Percentiles rank a stretch among this genome's conserved stretches.
These are phyloP conservation scores for Bondarzewia mesenterica DNA, from an alignment of 1,284 basidiomycete species.

Conservation along the genomic window DNA sequence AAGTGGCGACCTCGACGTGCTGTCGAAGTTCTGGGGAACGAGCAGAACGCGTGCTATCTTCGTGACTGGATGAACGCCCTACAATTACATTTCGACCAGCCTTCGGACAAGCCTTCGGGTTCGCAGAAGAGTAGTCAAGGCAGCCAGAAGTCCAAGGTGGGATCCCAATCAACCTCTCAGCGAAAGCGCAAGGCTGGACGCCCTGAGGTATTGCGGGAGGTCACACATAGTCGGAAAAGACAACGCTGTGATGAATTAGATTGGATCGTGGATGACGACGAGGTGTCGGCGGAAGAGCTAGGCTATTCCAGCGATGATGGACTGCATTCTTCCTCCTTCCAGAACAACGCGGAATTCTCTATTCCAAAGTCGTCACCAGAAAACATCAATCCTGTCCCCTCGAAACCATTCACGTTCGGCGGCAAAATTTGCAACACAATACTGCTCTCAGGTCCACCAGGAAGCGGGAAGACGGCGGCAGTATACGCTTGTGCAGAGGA, in stretches of 20 bases:
- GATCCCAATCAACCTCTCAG: constrained; percentile 5
- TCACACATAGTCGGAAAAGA: constrained; percentile 9
- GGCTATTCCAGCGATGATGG: neutral
- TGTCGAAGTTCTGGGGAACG: constrained; percentile 81
- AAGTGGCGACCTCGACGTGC: constrained; percentile 73
- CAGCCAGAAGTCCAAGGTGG: constrained; percentile 6
- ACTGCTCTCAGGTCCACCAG: constrained; percentile 75
- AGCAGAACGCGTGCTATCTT: constrained; percentile 64
- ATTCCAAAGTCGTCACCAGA: neutral
- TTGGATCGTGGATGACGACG: constrained; percentile 22
- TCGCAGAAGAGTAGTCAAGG: constrained; percentile 6
- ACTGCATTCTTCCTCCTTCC: neutral
- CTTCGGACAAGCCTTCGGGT: neutral
- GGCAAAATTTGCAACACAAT: constrained; percentile 74
- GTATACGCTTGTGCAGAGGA: constrained; percentile 92
- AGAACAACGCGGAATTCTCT: neutral
- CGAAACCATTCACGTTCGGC: constrained; percentile 24
- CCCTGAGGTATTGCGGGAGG: constrained; percentile 17
- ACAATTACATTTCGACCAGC: constrained; percentile 45
- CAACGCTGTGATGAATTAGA: constrained; percentile 15
- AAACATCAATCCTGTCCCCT: constrained; percentile 4
- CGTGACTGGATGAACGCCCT: constrained; percentile 76
- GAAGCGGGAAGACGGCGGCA: constrained; percentile 87
- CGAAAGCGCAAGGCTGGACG: constrained; percentile 12
- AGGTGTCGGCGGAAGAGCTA: constrained; percentile 13